Evolutionary conservation across 179 eudicot species (phyloP).

Genomic region (Beta lomatogona): DNA sequence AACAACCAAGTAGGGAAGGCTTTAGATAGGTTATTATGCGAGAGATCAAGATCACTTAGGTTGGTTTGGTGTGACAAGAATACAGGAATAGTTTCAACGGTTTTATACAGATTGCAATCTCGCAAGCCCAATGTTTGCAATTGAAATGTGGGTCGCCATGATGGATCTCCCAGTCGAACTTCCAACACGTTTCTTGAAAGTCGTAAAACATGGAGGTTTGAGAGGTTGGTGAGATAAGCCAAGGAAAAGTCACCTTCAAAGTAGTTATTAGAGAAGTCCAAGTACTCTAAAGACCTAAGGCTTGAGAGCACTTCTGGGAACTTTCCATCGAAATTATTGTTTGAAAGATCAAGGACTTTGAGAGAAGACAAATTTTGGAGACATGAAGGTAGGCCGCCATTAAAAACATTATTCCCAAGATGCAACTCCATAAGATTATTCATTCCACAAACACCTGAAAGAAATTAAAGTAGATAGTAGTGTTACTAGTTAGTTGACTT

Average conservation of each 20-base stretch:
- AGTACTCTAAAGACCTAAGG: not conserved
- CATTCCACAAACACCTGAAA: not conserved
- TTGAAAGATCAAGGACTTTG: not conserved
- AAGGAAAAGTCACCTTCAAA: slow-evolving; percentile 17
- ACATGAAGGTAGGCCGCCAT: not conserved
- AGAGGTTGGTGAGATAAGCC: slow-evolving; percentile 10
- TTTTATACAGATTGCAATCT: not conserved
- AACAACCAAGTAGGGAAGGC: slow-evolving; percentile 18
- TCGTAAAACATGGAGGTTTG: slow-evolving; percentile 7
- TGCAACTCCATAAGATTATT: not conserved
- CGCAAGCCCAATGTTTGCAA: not conserved
- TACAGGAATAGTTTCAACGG: not conserved
- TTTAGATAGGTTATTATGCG: not conserved
- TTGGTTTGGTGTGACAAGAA: slow-evolving; percentile 9
- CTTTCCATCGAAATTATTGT: not conserved
- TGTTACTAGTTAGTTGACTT: no score
- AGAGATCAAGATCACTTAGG: slow-evolving; percentile 7
- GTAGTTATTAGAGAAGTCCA: not conserved
- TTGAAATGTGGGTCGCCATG: slow-evolving; percentile 20
- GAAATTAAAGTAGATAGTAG: no score
- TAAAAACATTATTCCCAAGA: not conserved
- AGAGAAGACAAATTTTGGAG: not conserved
- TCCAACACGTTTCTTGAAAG: slow-evolving; percentile 16
- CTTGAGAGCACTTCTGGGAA: not conserved
- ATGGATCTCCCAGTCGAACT: not conserved